Evolutionary conservation across 192 early-diverging fungal species (phyloP).

Genomic region (Dissophora ornata): DNA sequence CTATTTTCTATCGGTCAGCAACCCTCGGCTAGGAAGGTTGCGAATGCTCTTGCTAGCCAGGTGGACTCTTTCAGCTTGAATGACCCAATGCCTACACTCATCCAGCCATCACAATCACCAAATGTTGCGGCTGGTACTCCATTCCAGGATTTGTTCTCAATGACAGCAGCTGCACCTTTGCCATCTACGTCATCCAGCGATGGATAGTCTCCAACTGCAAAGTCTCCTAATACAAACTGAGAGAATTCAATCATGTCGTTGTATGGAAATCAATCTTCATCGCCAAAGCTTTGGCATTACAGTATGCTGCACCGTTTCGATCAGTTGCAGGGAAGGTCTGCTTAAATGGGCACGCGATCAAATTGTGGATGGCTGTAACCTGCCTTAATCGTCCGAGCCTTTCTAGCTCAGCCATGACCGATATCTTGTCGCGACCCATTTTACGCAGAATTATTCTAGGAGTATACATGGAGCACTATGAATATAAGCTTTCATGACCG

Average conservation of each 20-base stretch:
- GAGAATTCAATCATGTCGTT: slow-evolving; percentile 49
- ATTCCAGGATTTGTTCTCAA: slow-evolving; percentile 31
- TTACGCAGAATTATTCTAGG: too few species aligned
- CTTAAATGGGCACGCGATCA: too few species aligned
- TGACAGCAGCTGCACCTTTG: slow-evolving; percentile 6
- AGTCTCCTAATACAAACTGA: slow-evolving; percentile 43
- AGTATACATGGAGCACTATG: too few species aligned
- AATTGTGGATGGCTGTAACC: too few species aligned
- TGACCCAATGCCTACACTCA: slow-evolving; percentile 29
- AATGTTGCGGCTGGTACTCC: background rate
- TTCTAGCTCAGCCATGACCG: too few species aligned
- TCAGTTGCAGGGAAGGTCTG: slow-evolving; percentile 43
- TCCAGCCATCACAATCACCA: slow-evolving; percentile 8
- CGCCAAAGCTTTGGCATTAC: slow-evolving; percentile 17
- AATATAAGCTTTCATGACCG: too few species aligned
- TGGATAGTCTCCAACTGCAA: slow-evolving; percentile 5
- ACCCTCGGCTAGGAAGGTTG: slow-evolving; percentile 7
- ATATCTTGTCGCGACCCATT: too few species aligned
- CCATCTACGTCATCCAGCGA: slow-evolving; percentile 5
- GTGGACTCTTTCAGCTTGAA: slow-evolving; percentile 42
- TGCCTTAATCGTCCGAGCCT: too few species aligned
- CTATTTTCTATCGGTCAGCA: slow-evolving; percentile 37
- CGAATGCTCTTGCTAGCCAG: slow-evolving; percentile 7
- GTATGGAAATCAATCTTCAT: slow-evolving; percentile 39
- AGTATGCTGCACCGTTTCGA: slow-evolving; percentile 18